These are phyloP conservation scores for Clavariopsis aquatica DNA, from an alignment of 495 filamentous ascomycete species.

Conservation along the genomic window DNA sequence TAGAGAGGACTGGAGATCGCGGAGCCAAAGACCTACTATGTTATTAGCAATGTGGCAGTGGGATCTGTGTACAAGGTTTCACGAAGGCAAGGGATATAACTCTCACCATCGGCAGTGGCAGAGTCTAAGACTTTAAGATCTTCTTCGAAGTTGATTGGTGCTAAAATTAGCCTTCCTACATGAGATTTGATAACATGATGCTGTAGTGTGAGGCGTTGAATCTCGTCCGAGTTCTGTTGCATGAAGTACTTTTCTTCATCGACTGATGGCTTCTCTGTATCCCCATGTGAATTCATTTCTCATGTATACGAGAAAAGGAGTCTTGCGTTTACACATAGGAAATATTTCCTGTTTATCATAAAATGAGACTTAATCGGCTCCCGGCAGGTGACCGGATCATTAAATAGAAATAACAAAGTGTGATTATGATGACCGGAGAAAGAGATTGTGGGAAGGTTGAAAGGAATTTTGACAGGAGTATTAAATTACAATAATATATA, in stretches of 20 bases:
- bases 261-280: neutral
- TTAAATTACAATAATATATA: neutral
- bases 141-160: slow-evolving; percentile 8
- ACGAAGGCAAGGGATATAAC: too few relatives aligned
- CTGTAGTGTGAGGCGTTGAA: slow-evolving; percentile 11
- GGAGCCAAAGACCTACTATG: slow-evolving; percentile 11
- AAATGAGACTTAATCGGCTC: too few relatives aligned
- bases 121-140: slow-evolving; percentile 2
- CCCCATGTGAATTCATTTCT: neutral
- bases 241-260: slow-evolving; percentile 15
- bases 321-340: too few relatives aligned
- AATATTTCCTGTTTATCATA: too few relatives aligned
- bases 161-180: neutral
- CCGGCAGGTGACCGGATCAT: neutral
- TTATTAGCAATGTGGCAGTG: neutral
- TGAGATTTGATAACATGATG: slow-evolving; percentile 11
- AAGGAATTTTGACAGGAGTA: too few relatives aligned
- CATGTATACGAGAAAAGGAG: too few relatives aligned
- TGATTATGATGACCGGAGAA: too few relatives aligned
- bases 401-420: too few relatives aligned
- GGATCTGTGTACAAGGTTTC: too few relatives aligned
- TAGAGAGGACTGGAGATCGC: neutral
- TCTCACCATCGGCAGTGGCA: slow-evolving; percentile 11
- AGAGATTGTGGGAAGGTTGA: too few relatives aligned
- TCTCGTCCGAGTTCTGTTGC: slow-evolving; percentile 6